Conservation (phyloP, 164 flowering plant species). For the Saururus chinensis region DNA sequence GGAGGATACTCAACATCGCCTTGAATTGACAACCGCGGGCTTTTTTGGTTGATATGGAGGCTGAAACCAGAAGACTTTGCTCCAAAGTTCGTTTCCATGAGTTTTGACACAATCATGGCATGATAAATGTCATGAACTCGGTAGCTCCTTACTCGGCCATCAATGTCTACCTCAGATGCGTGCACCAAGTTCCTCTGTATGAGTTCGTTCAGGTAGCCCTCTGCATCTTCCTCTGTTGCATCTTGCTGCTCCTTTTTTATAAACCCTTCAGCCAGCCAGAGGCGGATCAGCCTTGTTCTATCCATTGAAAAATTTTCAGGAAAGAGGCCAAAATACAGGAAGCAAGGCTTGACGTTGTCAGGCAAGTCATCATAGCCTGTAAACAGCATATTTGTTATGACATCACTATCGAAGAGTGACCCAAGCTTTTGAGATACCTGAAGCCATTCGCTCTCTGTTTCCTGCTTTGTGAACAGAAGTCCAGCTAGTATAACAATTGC, state of each 20-base stretch:
- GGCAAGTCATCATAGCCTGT: background rate
- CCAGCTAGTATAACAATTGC: conserved; percentile 17
- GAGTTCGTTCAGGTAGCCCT: background rate
- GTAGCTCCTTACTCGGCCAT: background rate
- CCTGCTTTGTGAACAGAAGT: conserved; percentile 8
- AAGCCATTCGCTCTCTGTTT: conserved; percentile 7
- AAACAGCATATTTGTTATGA: background rate
- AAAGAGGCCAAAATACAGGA: background rate
- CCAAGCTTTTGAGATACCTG: conserved; percentile 4
- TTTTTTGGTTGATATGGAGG: background rate
- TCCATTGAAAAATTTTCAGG: background rate
- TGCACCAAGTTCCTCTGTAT: background rate
- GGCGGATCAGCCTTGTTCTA: background rate
- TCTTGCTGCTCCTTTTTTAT: background rate
- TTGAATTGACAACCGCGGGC: background rate
- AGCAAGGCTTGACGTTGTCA: background rate
- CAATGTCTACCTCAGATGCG: background rate
- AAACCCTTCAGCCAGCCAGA: background rate
- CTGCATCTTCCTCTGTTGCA: background rate
- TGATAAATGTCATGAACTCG: background rate
- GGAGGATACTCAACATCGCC: background rate
- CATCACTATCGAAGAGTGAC: conserved; percentile 5
- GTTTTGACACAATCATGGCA: background rate
- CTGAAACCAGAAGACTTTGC: background rate
- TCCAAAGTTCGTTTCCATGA: background rate